phyloP scores from a whole-genome alignment of 176 grass and related monocot species.

The Oryza longistaminata region DNA sequence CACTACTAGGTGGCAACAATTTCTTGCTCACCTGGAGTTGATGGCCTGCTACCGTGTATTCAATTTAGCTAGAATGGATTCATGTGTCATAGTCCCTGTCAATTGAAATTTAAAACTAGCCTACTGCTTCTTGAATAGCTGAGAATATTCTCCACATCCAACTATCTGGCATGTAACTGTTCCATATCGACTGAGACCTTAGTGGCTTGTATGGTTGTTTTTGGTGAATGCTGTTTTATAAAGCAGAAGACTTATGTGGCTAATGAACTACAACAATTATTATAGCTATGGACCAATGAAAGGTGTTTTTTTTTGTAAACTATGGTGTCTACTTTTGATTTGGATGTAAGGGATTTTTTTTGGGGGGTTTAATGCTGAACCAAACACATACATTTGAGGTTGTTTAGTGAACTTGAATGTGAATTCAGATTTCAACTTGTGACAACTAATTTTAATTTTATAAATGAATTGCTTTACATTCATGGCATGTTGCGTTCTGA shows the following conservation, averaged over 20 bases:
- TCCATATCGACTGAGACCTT: not conserved
- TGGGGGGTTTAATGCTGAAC: not conserved
- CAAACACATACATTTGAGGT: not conserved
- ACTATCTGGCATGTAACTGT: not conserved
- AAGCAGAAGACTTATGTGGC: not conserved
- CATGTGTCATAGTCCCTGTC: not conserved
- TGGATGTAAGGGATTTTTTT: not conserved
- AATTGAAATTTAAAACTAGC: not conserved
- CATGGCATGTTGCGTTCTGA: not conserved
- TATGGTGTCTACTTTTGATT: not conserved
- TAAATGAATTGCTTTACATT: not conserved
- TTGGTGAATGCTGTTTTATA: not conserved
- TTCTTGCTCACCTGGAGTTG: not conserved
- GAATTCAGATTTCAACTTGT: not conserved
- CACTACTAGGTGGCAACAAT: not conserved
- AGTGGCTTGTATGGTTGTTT: conserved; percentile 6
- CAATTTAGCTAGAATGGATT: not conserved
- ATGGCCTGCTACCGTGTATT: not conserved
- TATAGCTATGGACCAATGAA: not conserved
- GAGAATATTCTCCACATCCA: not conserved
- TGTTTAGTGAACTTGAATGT: not conserved
- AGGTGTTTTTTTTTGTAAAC: not conserved
- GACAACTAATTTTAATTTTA: not conserved
- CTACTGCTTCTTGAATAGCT: not conserved
- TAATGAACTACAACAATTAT: not conserved